Base-by-base conservation (phyloP, 2,329 filamentous ascomycete species). In the Xylaria sp. region DNA sequence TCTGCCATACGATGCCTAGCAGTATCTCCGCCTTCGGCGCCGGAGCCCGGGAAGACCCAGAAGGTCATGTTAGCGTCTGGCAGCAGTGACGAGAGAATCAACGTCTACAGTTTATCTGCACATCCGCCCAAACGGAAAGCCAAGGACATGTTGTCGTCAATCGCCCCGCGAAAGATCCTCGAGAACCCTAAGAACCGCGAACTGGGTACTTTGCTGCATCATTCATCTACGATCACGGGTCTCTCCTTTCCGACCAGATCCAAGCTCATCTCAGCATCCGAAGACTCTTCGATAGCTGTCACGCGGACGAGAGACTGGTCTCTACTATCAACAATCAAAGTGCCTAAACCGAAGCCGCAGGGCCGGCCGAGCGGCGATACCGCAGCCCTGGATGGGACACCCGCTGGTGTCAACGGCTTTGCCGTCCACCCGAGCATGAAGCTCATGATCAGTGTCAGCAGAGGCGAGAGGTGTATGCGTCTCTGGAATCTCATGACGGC, bases 401-500 rank as follows among this genome's bases (percentile, higher is more conserved):
- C 94, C 0, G 89, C 91, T n/a, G 96, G 96, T 20, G 89, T 98
- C 74, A 98, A 97, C 79, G 93, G 94, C 79, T 97, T 99, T 80
- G 94, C 95, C 1, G 92, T 99, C 32, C 96, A 99, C 79, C 95
- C 96, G 0, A 97, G 93, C 80, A 93, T 97, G 88, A 98, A 98
- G 83, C 85, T 99, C 60, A 97, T 98, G 93, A 89, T 99, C 69
- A 97, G 90, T 75, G 94, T 98, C 9, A 92, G 93, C 74, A 93
- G 91, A 76, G 94, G 94, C 73, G 96, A 99, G 83, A 90, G 90
- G 73, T 94, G 91, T 77, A 97, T 99, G 92, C 86, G 96, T 72
- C 81, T 98, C 73, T 99, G 96, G 96, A 98, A 99, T 78, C 81
- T 99, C 72, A 94, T 98, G 73, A 98, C 95, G 2, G 96, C 94